Base-by-base conservation (phyloP, 352 stramenopile species). In the Globisporangium emineosum region DNA sequence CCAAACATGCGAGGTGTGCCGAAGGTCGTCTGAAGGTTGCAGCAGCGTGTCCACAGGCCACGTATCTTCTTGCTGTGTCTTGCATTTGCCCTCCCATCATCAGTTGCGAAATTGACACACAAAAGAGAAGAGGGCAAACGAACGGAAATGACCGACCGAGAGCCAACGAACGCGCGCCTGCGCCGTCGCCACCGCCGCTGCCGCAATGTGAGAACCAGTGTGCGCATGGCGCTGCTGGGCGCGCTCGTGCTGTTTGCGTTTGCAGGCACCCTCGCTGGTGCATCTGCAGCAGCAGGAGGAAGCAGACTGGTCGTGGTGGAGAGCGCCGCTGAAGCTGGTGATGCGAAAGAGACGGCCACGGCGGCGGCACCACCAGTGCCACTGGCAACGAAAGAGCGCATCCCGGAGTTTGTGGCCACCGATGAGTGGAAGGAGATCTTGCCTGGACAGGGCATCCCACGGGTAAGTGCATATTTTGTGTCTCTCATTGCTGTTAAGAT, bases 341-440 rank as follows among this genome's bases (percentile, higher is more conserved):
- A 49, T 50, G 60, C 51, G 15, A 32, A 33, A 23, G 73, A 66
- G 51, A 60, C 51, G 21, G 15, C 50, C 59, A 42, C 15, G 13
- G n/a, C 15, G 6, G n/a, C 21, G 29, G 8, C 19, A 23, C 23
- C 30, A 25, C 4, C 32, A 8, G 27, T 25, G 7, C 23, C 57
- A 12, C 15, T 12, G 8, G 54, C 57, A 8, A 27, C 45, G n/a
- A 43, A 69, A 17, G 51, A 63, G 15, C 17, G 49, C 15, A 59
- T 74, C 53, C 78, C 78, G 0, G 80, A 89, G 58, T 93, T 93
- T 65, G 70, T 85, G 12, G 77, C 84, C 8, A 89, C 81, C 2
- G 23, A 72, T 3, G 79, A 86, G 33, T 89, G 79, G 79, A 74
- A 89, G 57, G 74, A 84, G 61, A 78, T 89, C 60, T 60, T 84